A percentile compares a stretch with the other conserved stretches of the same genome.
These are phyloP conservation scores for Clitocybe nebularis DNA, from an alignment of 1,284 basidiomycete species.

Conservation along the genomic window DNA sequence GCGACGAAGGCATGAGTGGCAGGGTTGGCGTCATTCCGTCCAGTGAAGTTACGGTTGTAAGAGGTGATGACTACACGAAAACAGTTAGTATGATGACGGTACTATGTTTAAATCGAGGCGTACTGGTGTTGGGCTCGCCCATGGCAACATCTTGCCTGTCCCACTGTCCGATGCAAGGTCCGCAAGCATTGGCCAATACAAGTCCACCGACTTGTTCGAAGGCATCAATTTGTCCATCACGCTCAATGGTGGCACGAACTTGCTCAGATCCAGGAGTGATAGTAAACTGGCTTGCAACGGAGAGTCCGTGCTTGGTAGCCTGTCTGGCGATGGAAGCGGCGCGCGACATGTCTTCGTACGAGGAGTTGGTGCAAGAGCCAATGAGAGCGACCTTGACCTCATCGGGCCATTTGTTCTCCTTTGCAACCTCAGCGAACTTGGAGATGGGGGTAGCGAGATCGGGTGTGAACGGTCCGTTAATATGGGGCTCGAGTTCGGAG, in stretches of 20 bases:
- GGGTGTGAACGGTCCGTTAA: constrained; percentile 98
- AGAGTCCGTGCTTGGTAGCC: constrained; percentile 83
- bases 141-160: constrained; percentile 95
- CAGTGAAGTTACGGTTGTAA: constrained; percentile 99
- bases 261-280: constrained; percentile 99
- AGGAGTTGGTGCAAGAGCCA: constrained; percentile 99
- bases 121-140: constrained; percentile 93
- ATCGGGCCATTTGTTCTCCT: constrained; percentile 95
- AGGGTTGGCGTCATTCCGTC: constrained; percentile 98
- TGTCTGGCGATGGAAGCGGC: constrained; percentile 92
- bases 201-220: constrained; percentile 90
- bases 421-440: constrained; percentile 89
- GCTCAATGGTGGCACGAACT: constrained; percentile 94
- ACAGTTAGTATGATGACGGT: constrained; percentile 8
- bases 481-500: constrained; percentile 95
- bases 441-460: constrained; percentile 96
- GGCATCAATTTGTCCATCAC: constrained; percentile 89
- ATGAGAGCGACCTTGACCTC: constrained; percentile 98
- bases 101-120: constrained; percentile 23
- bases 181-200: constrained; percentile 97
- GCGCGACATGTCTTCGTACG: constrained; percentile 99
- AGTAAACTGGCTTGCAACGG: constrained; percentile 92
- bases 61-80: constrained; percentile 81
- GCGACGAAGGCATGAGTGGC: constrained; percentile 99
- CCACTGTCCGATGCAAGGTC: constrained; percentile 99